These are phyloP conservation scores for Penicillium herquei DNA, from an alignment of 495 filamentous ascomycete species.

Conservation along the genomic window DNA sequence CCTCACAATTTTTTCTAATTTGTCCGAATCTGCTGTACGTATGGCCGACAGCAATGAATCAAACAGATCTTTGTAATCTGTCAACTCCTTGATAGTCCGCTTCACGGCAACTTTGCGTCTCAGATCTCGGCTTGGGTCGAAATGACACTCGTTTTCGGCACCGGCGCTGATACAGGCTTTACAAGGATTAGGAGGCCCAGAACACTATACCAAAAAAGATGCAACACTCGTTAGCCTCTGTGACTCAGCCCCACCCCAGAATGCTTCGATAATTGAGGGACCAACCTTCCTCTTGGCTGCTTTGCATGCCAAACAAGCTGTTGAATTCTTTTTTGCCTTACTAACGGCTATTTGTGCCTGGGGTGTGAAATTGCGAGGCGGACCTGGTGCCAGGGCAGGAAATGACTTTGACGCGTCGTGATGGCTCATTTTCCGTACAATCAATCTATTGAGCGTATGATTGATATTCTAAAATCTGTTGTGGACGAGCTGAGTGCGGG, in stretches of 20 bases:
- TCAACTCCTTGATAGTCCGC: conserved; percentile 35
- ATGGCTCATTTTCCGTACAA: conserved; percentile 21
- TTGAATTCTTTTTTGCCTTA: conserved; percentile 42
- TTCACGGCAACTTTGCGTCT: conserved; percentile 42
- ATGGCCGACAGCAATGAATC: conserved; percentile 28
- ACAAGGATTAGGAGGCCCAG: conserved; percentile 36
- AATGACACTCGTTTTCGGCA: conserved; percentile 33
- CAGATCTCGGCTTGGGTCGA: conserved; percentile 40
- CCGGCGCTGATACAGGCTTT: conserved; percentile 31
- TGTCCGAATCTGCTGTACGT: conserved; percentile 22
- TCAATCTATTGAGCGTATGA: background rate
- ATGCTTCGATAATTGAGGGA: background rate
- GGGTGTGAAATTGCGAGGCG: conserved; percentile 21
- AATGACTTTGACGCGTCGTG: conserved; percentile 27
- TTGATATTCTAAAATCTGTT: background rate
- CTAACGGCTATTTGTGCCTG: conserved; percentile 18
- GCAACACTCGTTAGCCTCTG: background rate
- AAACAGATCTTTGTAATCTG: conserved; percentile 33
- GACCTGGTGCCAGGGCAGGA: conserved; percentile 33
- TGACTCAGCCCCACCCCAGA: no score
- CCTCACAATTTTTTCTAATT: conserved; percentile 24
- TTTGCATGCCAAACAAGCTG: conserved; percentile 41
- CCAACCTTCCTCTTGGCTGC: conserved; percentile 44
- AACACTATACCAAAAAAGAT: conserved; percentile 34
- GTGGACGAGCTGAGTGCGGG: background rate